Evolutionary conservation across 805 yeast species (phyloP).

Genomic region (Sugiyamaella marilandica): DNA sequence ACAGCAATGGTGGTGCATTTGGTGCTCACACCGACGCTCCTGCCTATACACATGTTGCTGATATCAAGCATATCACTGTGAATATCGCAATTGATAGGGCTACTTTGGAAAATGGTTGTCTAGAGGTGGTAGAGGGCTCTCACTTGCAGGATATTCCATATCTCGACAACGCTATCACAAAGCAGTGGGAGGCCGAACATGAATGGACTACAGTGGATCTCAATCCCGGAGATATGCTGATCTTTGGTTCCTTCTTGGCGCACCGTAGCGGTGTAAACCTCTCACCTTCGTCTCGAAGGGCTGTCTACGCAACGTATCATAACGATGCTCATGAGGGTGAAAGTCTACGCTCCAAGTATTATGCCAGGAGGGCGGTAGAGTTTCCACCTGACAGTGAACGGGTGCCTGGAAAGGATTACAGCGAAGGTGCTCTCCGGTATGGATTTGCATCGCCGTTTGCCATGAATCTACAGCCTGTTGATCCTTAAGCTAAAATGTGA

Average conservation of each 20-base stretch:
- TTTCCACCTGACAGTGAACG: slow-evolving; percentile 18
- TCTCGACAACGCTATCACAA: slow-evolving; percentile 6
- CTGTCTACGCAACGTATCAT: slow-evolving; percentile 15
- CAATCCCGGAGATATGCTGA: slow-evolving; percentile 4
- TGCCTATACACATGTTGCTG: slow-evolving; percentile 16
- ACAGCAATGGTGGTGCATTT: slow-evolving; percentile 15
- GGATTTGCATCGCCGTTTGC: slow-evolving; percentile 15
- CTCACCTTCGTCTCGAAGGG: slow-evolving; percentile 10
- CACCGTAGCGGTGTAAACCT: slow-evolving; percentile 13
- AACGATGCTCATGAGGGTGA: slow-evolving; percentile 8
- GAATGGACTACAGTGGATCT: slow-evolving; percentile 15
- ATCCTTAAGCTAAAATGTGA: neutral
- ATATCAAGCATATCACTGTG: slow-evolving; percentile 12
- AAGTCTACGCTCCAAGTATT: slow-evolving; percentile 10
- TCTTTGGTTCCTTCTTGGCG: slow-evolving; percentile 16
- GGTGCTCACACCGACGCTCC: slow-evolving; percentile 19
- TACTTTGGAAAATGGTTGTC: slow-evolving; percentile 13
- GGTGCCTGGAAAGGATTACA: slow-evolving; percentile 11
- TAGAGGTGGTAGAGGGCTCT: slow-evolving; percentile 9
- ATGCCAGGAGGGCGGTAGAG: slow-evolving; percentile 8
- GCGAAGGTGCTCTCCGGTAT: slow-evolving; percentile 10
- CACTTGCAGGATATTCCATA: slow-evolving; percentile 1
- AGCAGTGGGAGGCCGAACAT: slow-evolving; percentile 14
- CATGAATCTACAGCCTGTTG: neutral
- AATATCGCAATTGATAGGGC: slow-evolving; percentile 16